Evolutionary conservation across 345 rosid genomes (phyloP).

Genomic region (Eucalyptus polybractea): DNA sequence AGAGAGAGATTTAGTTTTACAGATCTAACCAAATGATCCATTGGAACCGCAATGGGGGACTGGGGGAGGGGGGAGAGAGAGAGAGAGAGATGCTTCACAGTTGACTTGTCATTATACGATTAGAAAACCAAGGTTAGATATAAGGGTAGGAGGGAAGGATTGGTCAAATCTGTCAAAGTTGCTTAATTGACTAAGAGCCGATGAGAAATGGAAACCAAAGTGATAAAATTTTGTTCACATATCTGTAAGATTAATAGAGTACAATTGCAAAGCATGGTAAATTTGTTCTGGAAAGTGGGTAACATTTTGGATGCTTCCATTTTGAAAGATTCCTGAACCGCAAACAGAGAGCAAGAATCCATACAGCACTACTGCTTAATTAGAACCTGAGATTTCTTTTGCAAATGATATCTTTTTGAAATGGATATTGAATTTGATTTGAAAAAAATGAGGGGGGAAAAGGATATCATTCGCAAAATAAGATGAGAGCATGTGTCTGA

Average conservation of each 20-base stretch:
- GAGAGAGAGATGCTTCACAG: background rate
- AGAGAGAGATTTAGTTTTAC: background rate
- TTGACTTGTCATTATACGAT: background rate
- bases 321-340: background rate
- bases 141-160: background rate
- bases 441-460: background rate
- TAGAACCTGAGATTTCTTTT: background rate
- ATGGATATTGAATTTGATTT: background rate
- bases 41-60: background rate
- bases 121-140: background rate
- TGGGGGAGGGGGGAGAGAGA: background rate
- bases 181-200: background rate
- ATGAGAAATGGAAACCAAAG: background rate
- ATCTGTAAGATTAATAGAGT: background rate
- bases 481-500: background rate
- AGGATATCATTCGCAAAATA: background rate
- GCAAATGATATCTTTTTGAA: background rate
- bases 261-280: background rate
- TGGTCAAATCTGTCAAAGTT: background rate
- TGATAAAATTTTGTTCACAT: background rate
- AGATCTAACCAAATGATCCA: too few relatives aligned
- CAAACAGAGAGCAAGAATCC: background rate
- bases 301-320: background rate
- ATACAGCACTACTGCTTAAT: background rate
- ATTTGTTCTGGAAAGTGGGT: background rate